These are phyloP conservation scores for Torrubiella hemipterigena DNA, from an alignment of 2,329 filamentous ascomycete genomes.

Conservation along the genomic window DNA sequence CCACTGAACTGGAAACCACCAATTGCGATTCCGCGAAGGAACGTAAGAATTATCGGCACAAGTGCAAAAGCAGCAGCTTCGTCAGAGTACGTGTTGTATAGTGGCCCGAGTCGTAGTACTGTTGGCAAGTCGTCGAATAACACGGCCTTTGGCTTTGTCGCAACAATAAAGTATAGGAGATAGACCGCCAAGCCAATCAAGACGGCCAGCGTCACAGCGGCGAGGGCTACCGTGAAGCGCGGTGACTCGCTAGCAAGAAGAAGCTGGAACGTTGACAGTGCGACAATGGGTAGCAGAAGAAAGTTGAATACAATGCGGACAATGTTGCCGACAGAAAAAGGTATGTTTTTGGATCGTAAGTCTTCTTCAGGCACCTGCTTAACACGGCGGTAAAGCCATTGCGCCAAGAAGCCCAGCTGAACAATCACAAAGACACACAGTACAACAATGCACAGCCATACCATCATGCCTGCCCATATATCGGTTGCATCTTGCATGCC, in stretches of 20 bases:
- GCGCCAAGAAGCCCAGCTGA: conserved; percentile 63
- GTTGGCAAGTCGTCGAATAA: conserved; percentile 91
- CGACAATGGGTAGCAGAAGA: conserved; percentile 76
- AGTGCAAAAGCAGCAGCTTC: conserved; percentile 83
- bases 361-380: conserved; percentile 72
- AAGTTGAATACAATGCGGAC: conserved; percentile 87
- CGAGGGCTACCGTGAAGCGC: conserved; percentile 59
- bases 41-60: conserved; percentile 72
- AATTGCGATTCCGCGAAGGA: conserved; percentile 79
- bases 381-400: conserved; percentile 64
- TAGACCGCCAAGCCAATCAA: conserved; percentile 65
- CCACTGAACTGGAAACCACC: conserved; percentile 88
- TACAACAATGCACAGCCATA: conserved; percentile 77
- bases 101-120: conserved; percentile 76
- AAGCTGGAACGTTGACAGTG: conserved; percentile 83
- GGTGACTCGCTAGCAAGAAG: conserved; percentile 61
- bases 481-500: conserved; percentile 68
- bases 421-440: conserved; percentile 53
- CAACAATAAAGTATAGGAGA: conserved; percentile 70
- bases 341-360: conserved; percentile 78
- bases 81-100: conserved; percentile 97
- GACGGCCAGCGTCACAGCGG: conserved; percentile 60
- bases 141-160: conserved; percentile 69
- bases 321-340: conserved; percentile 69
- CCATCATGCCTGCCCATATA: conserved; percentile 87